Evolutionary conservation across 768 basidiomycete species (phyloP).

Genomic region (Paxillus ammoniavirescens): DNA sequence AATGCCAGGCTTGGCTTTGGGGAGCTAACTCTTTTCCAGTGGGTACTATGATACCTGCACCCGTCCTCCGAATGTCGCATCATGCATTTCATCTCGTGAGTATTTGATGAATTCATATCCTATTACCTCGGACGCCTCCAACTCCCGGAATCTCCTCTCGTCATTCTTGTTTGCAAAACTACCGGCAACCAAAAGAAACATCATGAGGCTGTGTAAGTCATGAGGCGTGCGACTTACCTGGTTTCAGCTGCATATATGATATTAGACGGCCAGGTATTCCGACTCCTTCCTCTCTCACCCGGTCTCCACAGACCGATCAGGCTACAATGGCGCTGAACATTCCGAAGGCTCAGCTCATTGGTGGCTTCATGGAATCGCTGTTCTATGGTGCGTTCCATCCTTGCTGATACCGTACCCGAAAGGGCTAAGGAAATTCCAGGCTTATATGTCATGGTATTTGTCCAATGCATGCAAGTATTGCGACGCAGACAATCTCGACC

Average conservation of each 20-base stretch:
- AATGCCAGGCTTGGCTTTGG: too few species aligned
- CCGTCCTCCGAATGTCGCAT: too few species aligned
- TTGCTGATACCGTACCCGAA: background rate
- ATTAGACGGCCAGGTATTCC: background rate
- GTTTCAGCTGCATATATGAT: background rate
- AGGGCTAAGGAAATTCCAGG: background rate
- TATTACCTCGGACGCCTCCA: too few species aligned
- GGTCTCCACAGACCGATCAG: background rate
- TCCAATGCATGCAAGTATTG: slow-evolving; percentile 5
- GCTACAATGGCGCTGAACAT: slow-evolving; percentile 4
- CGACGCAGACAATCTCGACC: slow-evolving; percentile 9
- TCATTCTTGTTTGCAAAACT: too few species aligned
- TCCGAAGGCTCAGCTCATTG: slow-evolving; percentile 8
- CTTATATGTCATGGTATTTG: slow-evolving; percentile 10
- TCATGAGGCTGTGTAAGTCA: background rate
- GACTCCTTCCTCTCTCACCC: background rate
- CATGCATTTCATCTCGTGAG: too few species aligned
- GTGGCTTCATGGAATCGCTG: slow-evolving; percentile 9
- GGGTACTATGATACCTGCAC: too few species aligned
- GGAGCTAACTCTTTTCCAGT: too few species aligned
- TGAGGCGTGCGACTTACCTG: background rate
- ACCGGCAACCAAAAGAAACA: background rate
- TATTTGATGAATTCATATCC: too few species aligned
- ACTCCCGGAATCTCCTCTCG: too few species aligned
- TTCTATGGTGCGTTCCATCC: slow-evolving; percentile 3